Percentiles rank a stretch among this genome's conserved stretches.
Conservation (phyloP, 73 alveolate species). For the Tetrahymena elliotti region DNA sequence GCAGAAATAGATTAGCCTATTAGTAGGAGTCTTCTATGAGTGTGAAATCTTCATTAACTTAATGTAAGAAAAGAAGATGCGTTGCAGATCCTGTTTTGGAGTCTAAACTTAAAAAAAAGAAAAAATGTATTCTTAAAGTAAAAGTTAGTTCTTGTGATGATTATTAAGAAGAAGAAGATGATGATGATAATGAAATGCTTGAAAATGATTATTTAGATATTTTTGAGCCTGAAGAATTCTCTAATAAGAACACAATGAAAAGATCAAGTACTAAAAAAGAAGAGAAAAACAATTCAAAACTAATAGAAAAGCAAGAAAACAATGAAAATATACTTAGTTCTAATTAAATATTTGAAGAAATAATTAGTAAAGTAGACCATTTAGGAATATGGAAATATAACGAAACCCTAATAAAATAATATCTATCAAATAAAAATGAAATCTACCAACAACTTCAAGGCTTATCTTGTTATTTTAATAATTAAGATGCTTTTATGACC, state of each 20-base stretch:
- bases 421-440: neutral
- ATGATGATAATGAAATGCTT: neutral
- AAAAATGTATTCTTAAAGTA: too few relatives aligned
- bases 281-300: neutral
- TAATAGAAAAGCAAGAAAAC: neutral
- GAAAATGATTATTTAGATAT: neutral
- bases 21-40: too few relatives aligned
- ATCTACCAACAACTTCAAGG: neutral
- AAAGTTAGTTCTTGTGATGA: too few relatives aligned
- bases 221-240: neutral
- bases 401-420: neutral
- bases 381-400: neutral
- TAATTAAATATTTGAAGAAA: neutral
- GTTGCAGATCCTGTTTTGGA: too few relatives aligned
- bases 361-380: neutral
- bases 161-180: too few relatives aligned
- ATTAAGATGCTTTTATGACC: neutral
- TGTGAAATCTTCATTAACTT: too few relatives aligned
- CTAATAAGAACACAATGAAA: too few relatives aligned
- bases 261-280: neutral
- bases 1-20: too few relatives aligned
- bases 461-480: neutral
- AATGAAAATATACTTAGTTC: neutral
- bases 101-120: too few relatives aligned
- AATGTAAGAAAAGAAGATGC: too few relatives aligned